phyloP scores from a whole-genome alignment of 805 yeast genomes.

The Saccharomyces jurei region DNA sequence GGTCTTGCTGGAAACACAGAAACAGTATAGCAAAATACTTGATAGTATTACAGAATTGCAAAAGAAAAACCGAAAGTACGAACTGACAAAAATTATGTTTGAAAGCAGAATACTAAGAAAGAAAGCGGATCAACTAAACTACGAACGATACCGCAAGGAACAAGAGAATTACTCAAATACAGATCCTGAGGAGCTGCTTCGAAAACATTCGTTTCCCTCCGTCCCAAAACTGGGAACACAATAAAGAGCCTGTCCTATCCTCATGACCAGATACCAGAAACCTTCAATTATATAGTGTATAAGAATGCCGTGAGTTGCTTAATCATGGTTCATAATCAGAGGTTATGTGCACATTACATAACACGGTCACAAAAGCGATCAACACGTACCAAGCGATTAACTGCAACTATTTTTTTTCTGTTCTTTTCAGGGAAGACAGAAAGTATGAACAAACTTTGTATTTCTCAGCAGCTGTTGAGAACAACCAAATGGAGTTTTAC shows the following conservation, averaged over 20 bases:
- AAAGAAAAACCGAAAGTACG: constrained; percentile 13
- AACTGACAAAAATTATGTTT: constrained; percentile 18
- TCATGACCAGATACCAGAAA: not conserved
- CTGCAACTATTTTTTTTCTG: not conserved
- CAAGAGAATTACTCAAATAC: constrained; percentile 26
- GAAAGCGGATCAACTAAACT: constrained; percentile 3
- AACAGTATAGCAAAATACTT: constrained; percentile 12
- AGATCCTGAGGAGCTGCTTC: constrained; percentile 19
- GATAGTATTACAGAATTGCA: constrained; percentile 17
- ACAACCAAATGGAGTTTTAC: not conserved
- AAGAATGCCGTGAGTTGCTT: not conserved
- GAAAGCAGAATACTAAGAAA: constrained; percentile 17
- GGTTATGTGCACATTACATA: not conserved
- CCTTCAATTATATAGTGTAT: not conserved
- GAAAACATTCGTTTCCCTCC: constrained; percentile 20
- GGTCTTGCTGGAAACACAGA: constrained; percentile 2
- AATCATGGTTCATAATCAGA: not conserved
- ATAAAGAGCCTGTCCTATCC: not conserved
- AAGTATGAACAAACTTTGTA: not conserved
- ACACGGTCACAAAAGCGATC: not conserved
- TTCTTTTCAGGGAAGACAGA: not conserved
- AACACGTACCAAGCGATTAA: not conserved
- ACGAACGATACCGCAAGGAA: constrained; percentile 7
- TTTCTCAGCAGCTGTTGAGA: not conserved
- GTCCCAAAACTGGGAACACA: constrained; percentile 13